Conservation (phyloP, 305 asterid genomes). For the Coffea humblotiana region DNA sequence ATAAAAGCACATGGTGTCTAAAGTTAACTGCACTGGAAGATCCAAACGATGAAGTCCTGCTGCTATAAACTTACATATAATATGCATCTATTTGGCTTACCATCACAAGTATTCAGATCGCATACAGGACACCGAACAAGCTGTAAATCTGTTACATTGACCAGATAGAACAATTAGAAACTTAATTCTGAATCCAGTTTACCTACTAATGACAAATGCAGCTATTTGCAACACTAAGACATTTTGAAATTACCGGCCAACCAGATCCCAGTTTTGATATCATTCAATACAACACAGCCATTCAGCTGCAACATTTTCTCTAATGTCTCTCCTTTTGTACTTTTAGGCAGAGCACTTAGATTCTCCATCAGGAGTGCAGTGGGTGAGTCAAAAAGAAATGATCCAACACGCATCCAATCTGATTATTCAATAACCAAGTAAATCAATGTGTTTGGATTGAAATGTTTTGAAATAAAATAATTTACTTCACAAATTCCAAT, state of each 20-base stretch:
- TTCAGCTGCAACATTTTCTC: conserved; percentile 47
- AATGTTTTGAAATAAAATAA: too few relatives aligned
- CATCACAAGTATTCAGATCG: conserved; percentile 88
- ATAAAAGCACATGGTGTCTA: neutral
- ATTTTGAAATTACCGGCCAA: conserved; percentile 68
- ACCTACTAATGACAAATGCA: neutral
- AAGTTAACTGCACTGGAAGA: neutral
- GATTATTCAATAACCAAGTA: conserved; percentile 5
- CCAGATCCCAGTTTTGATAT: conserved; percentile 88
- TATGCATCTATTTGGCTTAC: conserved; percentile 40
- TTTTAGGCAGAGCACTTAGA: conserved; percentile 38
- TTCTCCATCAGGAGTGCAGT: conserved; percentile 65
- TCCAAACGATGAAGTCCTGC: neutral
- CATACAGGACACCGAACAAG: conserved; percentile 97
- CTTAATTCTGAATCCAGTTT: neutral
- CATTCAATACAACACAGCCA: conserved; percentile 58
- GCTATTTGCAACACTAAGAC: neutral
- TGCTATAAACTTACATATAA: neutral
- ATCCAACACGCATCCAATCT: conserved; percentile 96
- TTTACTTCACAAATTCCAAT: too few relatives aligned
- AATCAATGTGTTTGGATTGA: too few relatives aligned
- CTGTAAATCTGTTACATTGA: conserved; percentile 66
- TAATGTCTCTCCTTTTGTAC: conserved; percentile 37
- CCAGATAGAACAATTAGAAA: neutral
- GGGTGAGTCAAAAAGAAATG: conserved; percentile 64